Evolutionary conservation across 768 basidiomycete genomes (phyloP).

Genomic region (Boletus huronensis): DNA sequence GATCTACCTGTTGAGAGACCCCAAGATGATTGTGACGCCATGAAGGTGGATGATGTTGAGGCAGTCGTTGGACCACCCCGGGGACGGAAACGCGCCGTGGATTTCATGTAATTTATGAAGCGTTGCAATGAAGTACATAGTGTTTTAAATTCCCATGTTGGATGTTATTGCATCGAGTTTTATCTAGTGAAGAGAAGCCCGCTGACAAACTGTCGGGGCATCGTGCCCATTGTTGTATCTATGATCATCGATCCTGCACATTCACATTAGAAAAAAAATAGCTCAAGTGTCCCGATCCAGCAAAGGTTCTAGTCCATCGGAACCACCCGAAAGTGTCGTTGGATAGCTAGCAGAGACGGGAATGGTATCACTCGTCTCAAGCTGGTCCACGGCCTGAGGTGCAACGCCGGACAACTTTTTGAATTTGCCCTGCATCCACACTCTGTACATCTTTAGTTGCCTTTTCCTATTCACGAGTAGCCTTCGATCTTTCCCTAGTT

Average conservation of each 20-base stretch:
- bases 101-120: constrained; percentile 55
- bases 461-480: constrained; percentile 91
- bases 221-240: not conserved
- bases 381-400: not conserved
- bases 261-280: not conserved
- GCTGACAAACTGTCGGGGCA: no score
- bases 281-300: not conserved
- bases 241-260: not conserved
- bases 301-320: not conserved
- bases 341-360: not conserved
- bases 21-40: constrained; percentile 5
- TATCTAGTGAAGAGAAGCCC: not conserved
- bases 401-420: constrained; percentile 36
- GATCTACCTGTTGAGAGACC: constrained; percentile 22
- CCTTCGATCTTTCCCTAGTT: constrained; percentile 86
- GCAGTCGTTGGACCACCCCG: constrained; percentile 24
- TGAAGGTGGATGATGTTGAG: constrained; percentile 16
- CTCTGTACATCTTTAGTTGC: constrained; percentile 95
- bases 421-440: constrained; percentile 92
- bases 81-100: constrained; percentile 68
- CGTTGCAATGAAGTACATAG: not conserved
- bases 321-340: not conserved
- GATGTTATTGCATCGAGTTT: not conserved
- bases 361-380: not conserved
- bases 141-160: not conserved